Percentiles rank a stretch among this genome's conserved stretches.
phyloP scores from a whole-genome alignment of 192 early-diverging fungal genomes.

The Coemansia sp. region DNA sequence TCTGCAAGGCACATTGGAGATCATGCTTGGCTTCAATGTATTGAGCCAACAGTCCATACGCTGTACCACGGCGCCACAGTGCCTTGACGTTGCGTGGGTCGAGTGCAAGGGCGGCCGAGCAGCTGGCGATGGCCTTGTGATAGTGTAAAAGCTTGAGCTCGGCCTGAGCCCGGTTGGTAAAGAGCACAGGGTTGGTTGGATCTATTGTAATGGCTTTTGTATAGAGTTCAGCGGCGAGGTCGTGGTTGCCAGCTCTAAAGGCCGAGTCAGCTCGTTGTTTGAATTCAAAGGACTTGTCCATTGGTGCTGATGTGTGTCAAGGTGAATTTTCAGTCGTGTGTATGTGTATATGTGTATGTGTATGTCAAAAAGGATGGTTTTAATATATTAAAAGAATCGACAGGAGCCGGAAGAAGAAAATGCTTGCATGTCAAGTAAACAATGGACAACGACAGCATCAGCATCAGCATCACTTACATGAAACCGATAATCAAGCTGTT shows the following conservation, averaged over 20 bases:
- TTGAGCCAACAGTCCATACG: not conserved
- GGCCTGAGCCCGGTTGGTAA: slow-evolving; percentile 80
- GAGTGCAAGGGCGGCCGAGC: slow-evolving; percentile 5
- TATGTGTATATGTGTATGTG: not conserved
- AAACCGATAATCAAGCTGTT: too few species aligned
- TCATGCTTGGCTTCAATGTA: slow-evolving; percentile 8
- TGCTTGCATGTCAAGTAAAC: too few species aligned
- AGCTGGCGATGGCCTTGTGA: slow-evolving; percentile 5
- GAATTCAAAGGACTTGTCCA: too few species aligned
- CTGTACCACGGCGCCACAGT: slow-evolving; percentile 17
- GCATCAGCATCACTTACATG: too few species aligned
- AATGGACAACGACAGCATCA: too few species aligned
- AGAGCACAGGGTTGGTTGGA: slow-evolving; percentile 54
- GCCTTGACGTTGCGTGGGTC: slow-evolving; percentile 17
- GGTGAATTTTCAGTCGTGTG: not conserved
- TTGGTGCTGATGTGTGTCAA: too few species aligned
- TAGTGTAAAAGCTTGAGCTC: slow-evolving; percentile 69
- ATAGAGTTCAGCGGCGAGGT: slow-evolving; percentile 60
- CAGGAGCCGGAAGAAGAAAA: not conserved
- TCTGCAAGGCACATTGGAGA: not conserved
- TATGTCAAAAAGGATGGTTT: not conserved
- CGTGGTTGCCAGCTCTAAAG: slow-evolving; percentile 57
- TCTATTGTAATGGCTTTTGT: slow-evolving; percentile 61
- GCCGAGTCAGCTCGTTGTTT: slow-evolving; percentile 59
- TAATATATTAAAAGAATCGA: not conserved